phyloP scores from a whole-genome alignment of 2,329 filamentous ascomycete genomes.

The Monilinia laxa region DNA sequence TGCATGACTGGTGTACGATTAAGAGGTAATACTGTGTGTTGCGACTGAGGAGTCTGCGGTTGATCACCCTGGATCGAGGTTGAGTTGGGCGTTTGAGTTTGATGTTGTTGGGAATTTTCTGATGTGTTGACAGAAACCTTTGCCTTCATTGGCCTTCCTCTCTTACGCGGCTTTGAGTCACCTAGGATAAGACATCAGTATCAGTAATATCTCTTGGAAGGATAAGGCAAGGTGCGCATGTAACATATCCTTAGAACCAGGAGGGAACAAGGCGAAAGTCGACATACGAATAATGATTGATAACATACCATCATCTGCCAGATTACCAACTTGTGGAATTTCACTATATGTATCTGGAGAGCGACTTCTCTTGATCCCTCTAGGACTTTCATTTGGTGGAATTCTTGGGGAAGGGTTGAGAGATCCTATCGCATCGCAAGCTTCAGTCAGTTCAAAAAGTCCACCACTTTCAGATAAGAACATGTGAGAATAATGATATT shows the following conservation, averaged over 20 bases:
- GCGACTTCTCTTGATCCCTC: slow-evolving; percentile 76
- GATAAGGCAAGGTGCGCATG: slow-evolving; percentile 29
- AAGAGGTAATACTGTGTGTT: slow-evolving; percentile 36
- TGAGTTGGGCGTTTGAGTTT: slow-evolving; percentile 48
- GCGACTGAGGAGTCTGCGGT: slow-evolving; percentile 55
- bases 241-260: slow-evolving; percentile 36
- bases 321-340: slow-evolving; percentile 51
- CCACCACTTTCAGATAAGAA: slow-evolving; percentile 7
- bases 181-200: slow-evolving; percentile 40
- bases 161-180: slow-evolving; percentile 45
- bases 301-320: slow-evolving; percentile 74
- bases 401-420: slow-evolving; percentile 43
- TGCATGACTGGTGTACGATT: slow-evolving; percentile 37
- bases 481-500: neutral
- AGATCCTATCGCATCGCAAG: slow-evolving; percentile 30
- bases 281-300: slow-evolving; percentile 33
- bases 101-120: slow-evolving; percentile 53
- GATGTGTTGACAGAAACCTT: slow-evolving; percentile 50
- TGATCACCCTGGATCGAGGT: slow-evolving; percentile 46
- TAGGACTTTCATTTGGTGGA: slow-evolving; percentile 57
- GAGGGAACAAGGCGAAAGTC: slow-evolving; percentile 27
- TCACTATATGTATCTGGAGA: slow-evolving; percentile 63
- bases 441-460: slow-evolving; percentile 2
- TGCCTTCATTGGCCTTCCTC: slow-evolving; percentile 41
- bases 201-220: slow-evolving; percentile 29